These are phyloP conservation scores for Daldinia eschscholtzii DNA, from an alignment of 2,329 filamentous ascomycete genomes.

Conservation along the genomic window DNA sequence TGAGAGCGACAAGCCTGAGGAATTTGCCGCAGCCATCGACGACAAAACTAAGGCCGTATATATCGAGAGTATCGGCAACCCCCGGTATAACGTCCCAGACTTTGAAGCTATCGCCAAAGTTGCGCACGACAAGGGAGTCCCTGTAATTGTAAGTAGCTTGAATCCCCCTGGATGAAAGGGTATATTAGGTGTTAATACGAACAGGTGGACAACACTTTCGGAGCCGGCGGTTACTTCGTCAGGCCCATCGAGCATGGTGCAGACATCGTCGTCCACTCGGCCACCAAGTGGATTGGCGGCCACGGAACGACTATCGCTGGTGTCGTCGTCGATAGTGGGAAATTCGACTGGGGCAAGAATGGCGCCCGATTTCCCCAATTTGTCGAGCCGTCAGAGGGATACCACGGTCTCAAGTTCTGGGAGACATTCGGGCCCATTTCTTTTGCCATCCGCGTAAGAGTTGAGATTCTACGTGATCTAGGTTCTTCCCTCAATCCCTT, in stretches of 20 bases:
- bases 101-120: constrained; percentile 87
- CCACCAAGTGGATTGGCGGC: constrained; percentile 97
- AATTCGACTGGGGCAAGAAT: constrained; percentile 93
- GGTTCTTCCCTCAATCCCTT: constrained; percentile 89
- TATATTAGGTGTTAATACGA: constrained; percentile 12
- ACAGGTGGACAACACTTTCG: constrained; percentile 93
- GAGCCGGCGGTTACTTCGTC: constrained; percentile 89
- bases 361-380: constrained; percentile 91
- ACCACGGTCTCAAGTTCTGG: constrained; percentile 94
- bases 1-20: constrained; percentile 80
- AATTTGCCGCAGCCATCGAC: constrained; percentile 86
- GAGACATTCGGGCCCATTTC: constrained; percentile 88
- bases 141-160: constrained; percentile 66
- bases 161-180: not conserved
- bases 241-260: constrained; percentile 90
- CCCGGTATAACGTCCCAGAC: constrained; percentile 91
- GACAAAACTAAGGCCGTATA: constrained; percentile 94
- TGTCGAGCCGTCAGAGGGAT: constrained; percentile 86
- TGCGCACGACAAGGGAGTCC: constrained; percentile 77
- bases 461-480: constrained; percentile 90
- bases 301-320: constrained; percentile 94
- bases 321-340: constrained; percentile 87
- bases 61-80: constrained; percentile 93
- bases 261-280: constrained; percentile 94
- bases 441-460: constrained; percentile 86